Percentiles rank a stretch among this genome's conserved stretches.
phyloP scores from a whole-genome alignment of 805 yeast genomes.

The Cyberlindnera mycetangii region DNA sequence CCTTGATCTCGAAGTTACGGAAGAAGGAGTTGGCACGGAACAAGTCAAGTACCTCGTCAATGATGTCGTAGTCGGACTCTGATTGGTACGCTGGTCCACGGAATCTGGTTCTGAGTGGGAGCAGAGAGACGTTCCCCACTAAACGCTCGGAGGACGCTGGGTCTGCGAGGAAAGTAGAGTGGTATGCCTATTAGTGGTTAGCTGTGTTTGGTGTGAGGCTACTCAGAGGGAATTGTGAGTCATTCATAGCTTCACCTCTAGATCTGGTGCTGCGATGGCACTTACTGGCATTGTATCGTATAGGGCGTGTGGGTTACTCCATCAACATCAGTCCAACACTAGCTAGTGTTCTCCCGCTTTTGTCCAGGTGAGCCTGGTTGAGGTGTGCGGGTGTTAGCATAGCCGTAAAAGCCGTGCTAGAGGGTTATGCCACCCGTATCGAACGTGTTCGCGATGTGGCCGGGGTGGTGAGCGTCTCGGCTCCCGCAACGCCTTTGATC shows the following conservation, averaged over 20 bases:
- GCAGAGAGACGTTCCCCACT: conserved; percentile 72
- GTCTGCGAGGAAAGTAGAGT: conserved; percentile 72
- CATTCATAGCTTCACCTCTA: too few relatives aligned
- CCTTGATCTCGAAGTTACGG: conserved; percentile 94
- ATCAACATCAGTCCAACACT: too few relatives aligned
- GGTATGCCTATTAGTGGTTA: conserved; percentile 51
- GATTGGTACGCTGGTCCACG: conserved; percentile 91
- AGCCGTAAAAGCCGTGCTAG: too few relatives aligned
- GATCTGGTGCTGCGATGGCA: too few relatives aligned
- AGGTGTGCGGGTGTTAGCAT: too few relatives aligned
- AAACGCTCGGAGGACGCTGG: conserved; percentile 54
- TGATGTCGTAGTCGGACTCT: conserved; percentile 76
- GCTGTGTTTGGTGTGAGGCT: neutral
- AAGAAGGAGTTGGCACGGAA: conserved; percentile 96
- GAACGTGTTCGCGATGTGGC: neutral
- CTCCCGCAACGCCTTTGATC: neutral
- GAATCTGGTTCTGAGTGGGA: conserved; percentile 79
- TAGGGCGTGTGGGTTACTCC: too few relatives aligned
- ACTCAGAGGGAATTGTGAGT: neutral
- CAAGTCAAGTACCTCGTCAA: conserved; percentile 87
- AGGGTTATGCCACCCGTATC: neutral
- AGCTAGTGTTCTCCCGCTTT: too few relatives aligned
- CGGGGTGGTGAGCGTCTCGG: too few relatives aligned
- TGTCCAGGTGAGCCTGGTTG: too few relatives aligned
- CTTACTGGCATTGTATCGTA: too few relatives aligned